Evolutionary conservation across 148 eudicot species (phyloP).

Genomic region (Chenopodium suecicum): DNA sequence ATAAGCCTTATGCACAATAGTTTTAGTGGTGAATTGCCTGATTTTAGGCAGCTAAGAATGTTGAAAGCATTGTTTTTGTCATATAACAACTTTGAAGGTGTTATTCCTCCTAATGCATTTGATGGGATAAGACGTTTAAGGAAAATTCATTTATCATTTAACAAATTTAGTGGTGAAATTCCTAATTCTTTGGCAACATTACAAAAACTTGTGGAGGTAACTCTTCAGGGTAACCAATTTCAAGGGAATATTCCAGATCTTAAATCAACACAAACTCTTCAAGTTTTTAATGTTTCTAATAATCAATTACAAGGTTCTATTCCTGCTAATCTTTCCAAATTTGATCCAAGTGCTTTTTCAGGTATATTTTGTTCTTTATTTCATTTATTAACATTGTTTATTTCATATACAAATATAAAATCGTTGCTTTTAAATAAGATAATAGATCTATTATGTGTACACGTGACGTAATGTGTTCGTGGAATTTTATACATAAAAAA

Average conservation of each 20-base stretch:
- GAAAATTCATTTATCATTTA: slow-evolving; percentile 29
- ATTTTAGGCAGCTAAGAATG: slow-evolving; percentile 20
- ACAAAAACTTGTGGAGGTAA: slow-evolving; percentile 27
- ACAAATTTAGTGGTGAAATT: slow-evolving; percentile 34
- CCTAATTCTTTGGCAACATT: slow-evolving; percentile 26
- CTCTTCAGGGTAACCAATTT: slow-evolving; percentile 29
- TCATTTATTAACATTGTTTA: not conserved
- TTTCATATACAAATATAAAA: too few species aligned
- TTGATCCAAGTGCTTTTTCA: slow-evolving; percentile 35
- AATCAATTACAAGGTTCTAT: slow-evolving; percentile 54
- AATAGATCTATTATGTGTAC: too few species aligned
- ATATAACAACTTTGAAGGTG: slow-evolving; percentile 31
- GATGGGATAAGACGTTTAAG: slow-evolving; percentile 31
- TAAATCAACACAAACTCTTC: slow-evolving; percentile 15
- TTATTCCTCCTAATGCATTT: slow-evolving; percentile 25
- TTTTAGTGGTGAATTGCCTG: slow-evolving; percentile 29
- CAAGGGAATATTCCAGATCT: slow-evolving; percentile 52
- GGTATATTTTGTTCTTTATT: slow-evolving; percentile 28
- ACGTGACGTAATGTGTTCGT: too few species aligned
- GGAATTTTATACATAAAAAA: too few species aligned
- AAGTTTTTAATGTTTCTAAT: slow-evolving; percentile 41
- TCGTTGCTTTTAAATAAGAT: too few species aligned
- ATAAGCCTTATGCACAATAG: slow-evolving; percentile 30
- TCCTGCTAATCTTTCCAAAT: slow-evolving; percentile 38
- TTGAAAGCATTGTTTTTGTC: slow-evolving; percentile 26